Base-by-base conservation (phyloP, 2,329 filamentous ascomycete species). In the Phoma sp. region DNA sequence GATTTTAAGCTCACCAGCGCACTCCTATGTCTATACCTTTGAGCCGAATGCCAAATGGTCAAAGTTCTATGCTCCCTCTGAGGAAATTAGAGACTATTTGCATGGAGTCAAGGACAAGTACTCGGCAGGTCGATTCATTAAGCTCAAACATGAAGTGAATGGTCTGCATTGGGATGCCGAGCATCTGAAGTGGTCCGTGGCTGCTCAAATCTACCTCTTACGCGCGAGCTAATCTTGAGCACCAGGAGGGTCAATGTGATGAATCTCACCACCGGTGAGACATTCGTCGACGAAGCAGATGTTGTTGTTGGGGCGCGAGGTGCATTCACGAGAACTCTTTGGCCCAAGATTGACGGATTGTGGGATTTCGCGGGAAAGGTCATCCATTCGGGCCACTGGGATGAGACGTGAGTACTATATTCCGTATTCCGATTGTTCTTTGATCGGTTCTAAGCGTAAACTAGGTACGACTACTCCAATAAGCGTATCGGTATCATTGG, bases 21-120 rank as follows among this genome's bases (percentile, higher is more conserved):
- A 78, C 53, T 77, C 75, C 0, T 78, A 78, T 50, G 75, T 78
- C 60, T 78, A 73, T 55, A 73, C 74, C 0, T 79, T 79, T 57
- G 75, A 76, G 45, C 75, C 76, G 1, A 78, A 77, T 40, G 71
- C 60, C 5, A 66, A 74, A 36, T 79, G 76, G 77, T 75, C 71
- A 1, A 66, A 70, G 1, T 61, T 78, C 7, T 79, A 78, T 41
- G 73, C 76, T 0, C 75, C 77, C 1, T 61, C 71, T 2, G 42
- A 45, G 3, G 75, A 77, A 46, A 77, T 77, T n/a, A 71, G 73
- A 52, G 64, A 64, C 4, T 76, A 76, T 40, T 65, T 77, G 3
- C 70, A 71, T 36, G 46, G 59, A 6, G 70, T 71, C 3, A 66
- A 69, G 13, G 64, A 68, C 37, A 76, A 73, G 47, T 76, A 71